Conservation (phyloP, 1,284 basidiomycete species). For the Cutaneotrichosporon cyanovorans region DNA sequence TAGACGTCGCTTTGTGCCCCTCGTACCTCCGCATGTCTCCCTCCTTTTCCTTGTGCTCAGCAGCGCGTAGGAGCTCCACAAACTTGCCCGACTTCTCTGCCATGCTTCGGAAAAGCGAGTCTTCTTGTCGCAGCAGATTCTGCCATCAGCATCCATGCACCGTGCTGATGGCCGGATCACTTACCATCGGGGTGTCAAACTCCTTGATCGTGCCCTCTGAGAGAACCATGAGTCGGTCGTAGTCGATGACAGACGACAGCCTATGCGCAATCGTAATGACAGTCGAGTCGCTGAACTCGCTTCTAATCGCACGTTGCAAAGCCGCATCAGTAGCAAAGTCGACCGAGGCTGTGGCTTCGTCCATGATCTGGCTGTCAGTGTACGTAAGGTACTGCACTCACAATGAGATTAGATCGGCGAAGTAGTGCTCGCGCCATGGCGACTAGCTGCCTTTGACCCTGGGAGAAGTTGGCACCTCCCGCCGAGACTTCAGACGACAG, state of each 20-base stretch:
- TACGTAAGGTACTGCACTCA: conserved; percentile 11
- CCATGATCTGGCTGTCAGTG: conserved; percentile 52
- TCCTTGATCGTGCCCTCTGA: conserved; percentile 70
- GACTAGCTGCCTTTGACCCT: conserved; percentile 74
- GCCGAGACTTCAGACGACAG: conserved; percentile 67
- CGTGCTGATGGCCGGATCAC: conserved; percentile 2
- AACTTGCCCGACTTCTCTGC: conserved; percentile 74
- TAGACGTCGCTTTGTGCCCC: not conserved
- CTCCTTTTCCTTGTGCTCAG: conserved; percentile 37
- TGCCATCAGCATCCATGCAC: conserved; percentile 9
- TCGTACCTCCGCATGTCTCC: not conserved
- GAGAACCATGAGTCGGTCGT: conserved; percentile 72
- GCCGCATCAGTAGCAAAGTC: conserved; percentile 61
- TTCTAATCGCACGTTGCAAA: conserved; percentile 71
- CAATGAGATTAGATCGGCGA: conserved; percentile 63
- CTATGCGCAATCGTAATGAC: conserved; percentile 80
- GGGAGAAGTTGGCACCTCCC: conserved; percentile 74
- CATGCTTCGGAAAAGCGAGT: conserved; percentile 68
- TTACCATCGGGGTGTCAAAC: conserved; percentile 66
- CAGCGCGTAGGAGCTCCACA: conserved; percentile 49
- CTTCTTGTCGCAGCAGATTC: conserved; percentile 63
- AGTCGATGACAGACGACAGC: conserved; percentile 60
- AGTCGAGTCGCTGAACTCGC: conserved; percentile 66
- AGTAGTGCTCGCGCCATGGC: conserved; percentile 63
- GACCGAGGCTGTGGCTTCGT: conserved; percentile 75